These are phyloP conservation scores for Diaporthe ilicicola DNA, from an alignment of 2,329 filamentous ascomycete species.

Conservation along the genomic window DNA sequence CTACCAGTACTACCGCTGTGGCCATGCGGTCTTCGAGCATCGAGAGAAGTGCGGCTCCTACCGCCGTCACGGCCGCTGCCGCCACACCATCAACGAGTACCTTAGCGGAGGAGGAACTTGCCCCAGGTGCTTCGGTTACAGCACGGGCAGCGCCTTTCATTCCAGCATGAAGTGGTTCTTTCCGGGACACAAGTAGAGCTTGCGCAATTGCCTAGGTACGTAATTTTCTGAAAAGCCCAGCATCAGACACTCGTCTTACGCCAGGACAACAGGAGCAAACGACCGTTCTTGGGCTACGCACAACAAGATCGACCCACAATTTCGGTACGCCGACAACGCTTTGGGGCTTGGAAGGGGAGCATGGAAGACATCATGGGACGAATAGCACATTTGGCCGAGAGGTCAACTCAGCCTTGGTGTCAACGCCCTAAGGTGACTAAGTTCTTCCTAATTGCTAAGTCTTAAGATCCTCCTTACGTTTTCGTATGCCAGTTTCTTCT, in stretches of 20 bases:
- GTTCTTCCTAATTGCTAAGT: background rate
- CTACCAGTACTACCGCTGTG: background rate
- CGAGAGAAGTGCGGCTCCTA: background rate
- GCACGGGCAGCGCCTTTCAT: no score
- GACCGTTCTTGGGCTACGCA: no score
- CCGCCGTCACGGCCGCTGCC: background rate
- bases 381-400: no score
- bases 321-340: no score
- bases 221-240: background rate
- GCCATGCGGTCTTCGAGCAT: background rate
- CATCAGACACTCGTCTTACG: background rate
- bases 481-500: constrained; percentile 12
- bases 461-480: constrained; percentile 18
- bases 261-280: background rate
- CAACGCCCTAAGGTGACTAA: background rate
- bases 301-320: background rate
- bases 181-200: background rate
- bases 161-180: background rate
- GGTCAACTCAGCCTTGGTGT: no score
- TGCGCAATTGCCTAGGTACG: background rate
- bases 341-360: background rate
- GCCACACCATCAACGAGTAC: background rate
- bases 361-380: no score
- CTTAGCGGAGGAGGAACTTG: background rate
- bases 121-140: background rate